Conservation (phyloP, 805 yeast genomes). For the Starmerella sirachaensis region DNA sequence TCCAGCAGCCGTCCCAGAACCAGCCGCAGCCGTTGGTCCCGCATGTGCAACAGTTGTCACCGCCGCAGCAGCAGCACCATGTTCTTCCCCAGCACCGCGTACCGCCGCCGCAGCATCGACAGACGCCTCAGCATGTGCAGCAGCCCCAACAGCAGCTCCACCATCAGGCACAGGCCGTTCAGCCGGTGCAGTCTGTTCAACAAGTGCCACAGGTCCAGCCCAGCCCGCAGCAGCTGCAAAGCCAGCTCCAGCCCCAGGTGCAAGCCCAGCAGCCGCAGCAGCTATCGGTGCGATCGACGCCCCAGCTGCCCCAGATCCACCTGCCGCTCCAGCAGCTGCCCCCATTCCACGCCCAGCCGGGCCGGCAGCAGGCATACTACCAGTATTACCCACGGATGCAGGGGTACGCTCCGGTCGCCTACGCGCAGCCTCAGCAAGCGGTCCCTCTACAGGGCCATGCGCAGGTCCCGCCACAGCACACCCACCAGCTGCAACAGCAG, state of each 20-base stretch:
- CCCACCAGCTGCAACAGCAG: conserved; percentile 1
- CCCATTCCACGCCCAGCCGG: neutral
- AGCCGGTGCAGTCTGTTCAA: conserved; percentile 1
- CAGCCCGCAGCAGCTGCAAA: conserved; percentile 2
- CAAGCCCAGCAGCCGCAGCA: conserved; percentile 2
- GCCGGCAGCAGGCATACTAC: conserved; percentile 9
- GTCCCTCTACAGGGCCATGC: neutral
- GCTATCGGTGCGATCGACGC: conserved; percentile 2
- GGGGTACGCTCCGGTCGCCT: conserved; percentile 7
- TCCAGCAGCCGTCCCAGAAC: conserved; percentile 6
- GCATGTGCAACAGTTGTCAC: conserved; percentile 9
- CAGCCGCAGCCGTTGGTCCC: conserved; percentile 4
- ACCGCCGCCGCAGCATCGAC: conserved; percentile 2
- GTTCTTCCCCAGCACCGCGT: neutral
- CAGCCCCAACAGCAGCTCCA: conserved; percentile 12
- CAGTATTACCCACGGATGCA: conserved; percentile 9
- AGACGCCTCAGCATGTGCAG: neutral
- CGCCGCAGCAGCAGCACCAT: conserved; percentile 2
- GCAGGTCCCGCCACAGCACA: conserved; percentile 1
- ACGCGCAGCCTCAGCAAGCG: conserved; percentile 4
- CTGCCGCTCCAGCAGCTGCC: conserved; percentile 5
- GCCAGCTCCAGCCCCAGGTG: conserved; percentile 1
- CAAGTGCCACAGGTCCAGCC: conserved; percentile 4
- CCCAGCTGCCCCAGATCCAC: conserved; percentile 2
- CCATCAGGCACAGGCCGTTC: conserved; percentile 5